phyloP scores from a whole-genome alignment of 345 rosid species.

The Psidium friedrichsthalianum region DNA sequence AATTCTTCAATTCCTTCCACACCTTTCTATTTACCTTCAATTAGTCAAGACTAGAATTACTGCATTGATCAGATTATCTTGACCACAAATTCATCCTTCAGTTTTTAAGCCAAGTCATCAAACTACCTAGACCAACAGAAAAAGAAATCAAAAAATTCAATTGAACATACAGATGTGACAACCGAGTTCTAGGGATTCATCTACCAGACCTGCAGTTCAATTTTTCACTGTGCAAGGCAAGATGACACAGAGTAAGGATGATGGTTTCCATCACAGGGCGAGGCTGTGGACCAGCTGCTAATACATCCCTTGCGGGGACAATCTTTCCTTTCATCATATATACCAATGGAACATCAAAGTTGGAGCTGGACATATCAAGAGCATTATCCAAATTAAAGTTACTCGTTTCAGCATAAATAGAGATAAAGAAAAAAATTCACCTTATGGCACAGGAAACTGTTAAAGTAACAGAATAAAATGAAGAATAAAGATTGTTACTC shows the following conservation, averaged over 20 bases:
- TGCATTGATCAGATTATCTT: not conserved
- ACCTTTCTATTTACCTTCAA: not conserved
- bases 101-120: not conserved
- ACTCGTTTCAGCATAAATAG: not conserved
- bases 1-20: not conserved
- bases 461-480: not conserved
- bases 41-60: not conserved
- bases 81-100: not conserved
- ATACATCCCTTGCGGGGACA: slow-evolving; percentile 60
- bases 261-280: slow-evolving; percentile 55
- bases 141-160: not conserved
- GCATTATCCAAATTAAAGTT: not conserved
- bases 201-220: slow-evolving; percentile 60
- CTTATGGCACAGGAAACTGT: not conserved
- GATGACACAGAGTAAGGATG: slow-evolving; percentile 74
- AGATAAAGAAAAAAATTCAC: not conserved
- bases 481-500: not conserved
- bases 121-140: not conserved
- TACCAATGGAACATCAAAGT: slow-evolving; percentile 64
- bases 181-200: not conserved
- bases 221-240: slow-evolving; percentile 78
- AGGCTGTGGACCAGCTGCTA: slow-evolving; percentile 74
- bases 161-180: not conserved
- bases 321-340: slow-evolving; percentile 50
- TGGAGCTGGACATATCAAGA: slow-evolving; percentile 39